phyloP scores from a whole-genome alignment of 2,329 filamentous ascomycete genomes.

The Fusarium oligoseptatum region DNA sequence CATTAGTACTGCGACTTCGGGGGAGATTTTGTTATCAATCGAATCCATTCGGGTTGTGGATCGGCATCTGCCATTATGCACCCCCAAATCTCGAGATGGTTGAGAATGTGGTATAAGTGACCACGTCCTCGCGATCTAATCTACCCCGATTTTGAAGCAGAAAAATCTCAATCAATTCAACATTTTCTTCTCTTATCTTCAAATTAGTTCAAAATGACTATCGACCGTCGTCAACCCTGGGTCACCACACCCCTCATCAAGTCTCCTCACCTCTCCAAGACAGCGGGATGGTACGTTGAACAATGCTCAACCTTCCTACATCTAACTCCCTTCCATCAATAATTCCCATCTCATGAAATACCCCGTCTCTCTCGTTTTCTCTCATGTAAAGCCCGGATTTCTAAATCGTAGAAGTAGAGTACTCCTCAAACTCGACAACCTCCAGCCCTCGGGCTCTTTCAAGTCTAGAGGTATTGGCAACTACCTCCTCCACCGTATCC shows the following conservation, averaged over 20 bases:
- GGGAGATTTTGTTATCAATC: conserved; percentile 11
- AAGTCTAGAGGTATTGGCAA: conserved; percentile 84
- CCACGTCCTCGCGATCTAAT: background rate
- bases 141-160: background rate
- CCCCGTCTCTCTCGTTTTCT: background rate
- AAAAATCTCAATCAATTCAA: background rate
- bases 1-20: conserved; percentile 12
- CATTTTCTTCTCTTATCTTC: background rate
- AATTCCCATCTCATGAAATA: background rate
- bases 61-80: background rate
- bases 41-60: conserved; percentile 5
- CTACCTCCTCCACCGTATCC: conserved; percentile 68
- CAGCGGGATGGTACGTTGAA: conserved; percentile 73
- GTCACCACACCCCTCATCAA: conserved; percentile 35
- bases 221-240: conserved; percentile 35
- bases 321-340: background rate
- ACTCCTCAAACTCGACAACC: conserved; percentile 85
- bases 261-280: conserved; percentile 66
- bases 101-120: conserved; percentile 5
- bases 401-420: conserved; percentile 68
- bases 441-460: conserved; percentile 87
- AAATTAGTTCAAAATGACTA: conserved; percentile 25
- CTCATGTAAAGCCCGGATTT: conserved; percentile 16
- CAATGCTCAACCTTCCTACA: background rate
- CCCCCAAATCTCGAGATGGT: background rate